Conservation (phyloP, 371 early-diverging fungal genomes). For the Mucor racemosus region DNA sequence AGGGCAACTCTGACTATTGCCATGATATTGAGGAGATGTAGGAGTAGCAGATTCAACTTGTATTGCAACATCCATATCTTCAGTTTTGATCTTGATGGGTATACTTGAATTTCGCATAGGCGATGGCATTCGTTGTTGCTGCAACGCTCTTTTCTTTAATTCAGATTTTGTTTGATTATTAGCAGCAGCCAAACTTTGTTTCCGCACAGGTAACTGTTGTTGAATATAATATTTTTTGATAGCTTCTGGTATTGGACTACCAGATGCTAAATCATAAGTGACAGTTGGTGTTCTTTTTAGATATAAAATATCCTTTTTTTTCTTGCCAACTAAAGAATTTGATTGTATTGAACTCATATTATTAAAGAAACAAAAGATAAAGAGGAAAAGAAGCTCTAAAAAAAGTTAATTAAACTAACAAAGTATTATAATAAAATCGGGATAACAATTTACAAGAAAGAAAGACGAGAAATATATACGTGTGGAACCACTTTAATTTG, state of each 20-base stretch:
- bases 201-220: slow-evolving; percentile 49
- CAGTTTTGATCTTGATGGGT: not conserved
- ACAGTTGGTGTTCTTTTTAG: slow-evolving; percentile 25
- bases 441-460: not conserved
- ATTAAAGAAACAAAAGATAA: not conserved
- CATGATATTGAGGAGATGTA: not conserved
- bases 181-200: slow-evolving; percentile 49
- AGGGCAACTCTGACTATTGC: slow-evolving; percentile 3
- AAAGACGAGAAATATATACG: slow-evolving; percentile 1
- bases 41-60: slow-evolving; percentile 4
- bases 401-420: slow-evolving; percentile 5
- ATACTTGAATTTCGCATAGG: slow-evolving; percentile 18
- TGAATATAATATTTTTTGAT: slow-evolving; percentile 45
- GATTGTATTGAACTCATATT: not conserved
- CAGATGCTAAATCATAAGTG: slow-evolving; percentile 17
- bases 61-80: not conserved
- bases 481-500: not conserved
- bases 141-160: not conserved
- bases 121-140: not conserved
- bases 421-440: slow-evolving; percentile 4
- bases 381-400: slow-evolving; percentile 6
- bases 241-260: slow-evolving; percentile 41
- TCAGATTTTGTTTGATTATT: not conserved
- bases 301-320: slow-evolving; percentile 11
- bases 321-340: not conserved